Conservation (phyloP, 345 rosid genomes). For the Ceriops tagal region DNA sequence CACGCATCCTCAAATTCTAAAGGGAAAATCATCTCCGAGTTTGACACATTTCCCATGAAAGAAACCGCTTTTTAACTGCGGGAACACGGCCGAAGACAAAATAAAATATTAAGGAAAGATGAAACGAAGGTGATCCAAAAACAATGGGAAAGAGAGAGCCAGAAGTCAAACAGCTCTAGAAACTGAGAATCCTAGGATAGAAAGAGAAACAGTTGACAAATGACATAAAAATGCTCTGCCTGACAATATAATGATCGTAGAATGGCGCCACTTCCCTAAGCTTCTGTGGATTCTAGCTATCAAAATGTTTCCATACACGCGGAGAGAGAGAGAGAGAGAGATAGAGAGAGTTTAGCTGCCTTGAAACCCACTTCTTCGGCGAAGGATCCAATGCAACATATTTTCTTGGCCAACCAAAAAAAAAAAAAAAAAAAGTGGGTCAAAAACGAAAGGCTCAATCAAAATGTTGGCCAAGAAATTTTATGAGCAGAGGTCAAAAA, state of each 20-base stretch:
- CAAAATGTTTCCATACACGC: constrained; percentile 19
- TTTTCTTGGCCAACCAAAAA: no score
- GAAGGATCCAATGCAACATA: constrained; percentile 81
- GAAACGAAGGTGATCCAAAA: not conserved
- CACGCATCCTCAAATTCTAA: constrained; percentile 30
- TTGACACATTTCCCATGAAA: constrained; percentile 31
- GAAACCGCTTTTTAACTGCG: constrained; percentile 20
- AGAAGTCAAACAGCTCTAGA: not conserved
- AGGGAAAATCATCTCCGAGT: constrained; percentile 35
- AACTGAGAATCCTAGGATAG: constrained; percentile 3
- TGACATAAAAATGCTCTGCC: constrained; percentile 5
- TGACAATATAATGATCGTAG: not conserved
- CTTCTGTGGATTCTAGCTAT: constrained; percentile 34
- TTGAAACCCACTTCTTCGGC: constrained; percentile 43
- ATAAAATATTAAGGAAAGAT: not conserved
- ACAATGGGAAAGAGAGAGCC: not conserved
- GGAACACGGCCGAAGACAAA: constrained; percentile 22
- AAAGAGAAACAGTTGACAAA: not conserved
- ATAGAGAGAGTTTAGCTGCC: constrained; percentile 18
- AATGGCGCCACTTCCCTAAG: constrained; percentile 9
- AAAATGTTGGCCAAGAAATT: no score
- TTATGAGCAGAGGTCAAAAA: not conserved
- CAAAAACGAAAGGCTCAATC: no score
- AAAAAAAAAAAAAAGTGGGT: no score
- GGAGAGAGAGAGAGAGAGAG: constrained; percentile 9